Base-by-base conservation (phyloP, 2,329 filamentous ascomycete genomes). In the Gliomastix tumulicola region DNA sequence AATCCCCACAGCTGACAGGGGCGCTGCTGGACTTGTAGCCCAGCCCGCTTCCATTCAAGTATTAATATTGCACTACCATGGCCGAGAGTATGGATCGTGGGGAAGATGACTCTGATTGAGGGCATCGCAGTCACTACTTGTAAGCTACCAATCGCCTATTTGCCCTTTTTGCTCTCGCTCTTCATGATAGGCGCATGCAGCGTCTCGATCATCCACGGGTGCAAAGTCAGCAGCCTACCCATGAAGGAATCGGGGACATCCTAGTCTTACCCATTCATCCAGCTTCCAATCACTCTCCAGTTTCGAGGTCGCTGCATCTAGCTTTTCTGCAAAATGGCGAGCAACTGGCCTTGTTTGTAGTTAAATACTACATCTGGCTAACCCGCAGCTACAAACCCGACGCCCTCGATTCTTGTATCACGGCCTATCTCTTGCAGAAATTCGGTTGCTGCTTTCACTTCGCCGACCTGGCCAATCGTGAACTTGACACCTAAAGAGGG, bases 401-500 rank as follows among this genome's bases (percentile, higher is more conserved):
- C 23, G 23, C 15, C 23, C 15, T 27, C 12, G 15, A 27, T 27
- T 15, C 23, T 27, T 11, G 23, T 5, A 11, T 27, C 23, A 11
- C 15, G 12, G 23, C 23, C 6, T 11, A 27, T 6, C 12, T 27
- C 23, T 21, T 36, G n/a, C 7, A 36, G 35, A 17, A 36, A 36
- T 25, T 17, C 18, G 9, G 35, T 31, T 12, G 35, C 22, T 6
- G n/a, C 16, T 4, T 5, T 30, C 7, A 18, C 35, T 9, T 22
- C 7, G 8, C 35, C 35, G 20, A 36, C 19, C 19, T 31, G 35
- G 16, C 35, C 35, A 36, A 36, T 30, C 25, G 30, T 36, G 19
- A 36, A 36, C 20, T 36, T 36, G 13, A 36, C 35, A 30, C 35
- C 35, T 36, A 28, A n/a, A n/a, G n/a, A 20, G 16, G 20, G 23